Evolutionary conservation across 345 rosid species (phyloP), one percentile per base, ranked within the genome.

Genomic region (Nasturtium officinale): DNA sequence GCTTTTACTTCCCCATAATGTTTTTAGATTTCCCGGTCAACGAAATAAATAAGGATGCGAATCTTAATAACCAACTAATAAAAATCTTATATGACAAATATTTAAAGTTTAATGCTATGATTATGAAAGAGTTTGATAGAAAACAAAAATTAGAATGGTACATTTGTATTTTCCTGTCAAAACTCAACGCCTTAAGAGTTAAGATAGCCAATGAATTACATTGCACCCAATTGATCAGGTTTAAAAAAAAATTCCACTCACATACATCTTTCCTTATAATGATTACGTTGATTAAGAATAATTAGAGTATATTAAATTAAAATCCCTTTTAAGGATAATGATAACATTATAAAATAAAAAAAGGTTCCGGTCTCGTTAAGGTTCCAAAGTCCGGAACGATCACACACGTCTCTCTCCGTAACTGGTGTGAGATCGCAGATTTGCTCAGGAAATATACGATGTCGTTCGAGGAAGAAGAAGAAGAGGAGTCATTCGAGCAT

Each of bases 401-500:
- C 69, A 75, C 50, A 67, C 70, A 69, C 79, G 79, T 69, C 75
- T 69, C 32, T 56, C 65, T 65, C 77, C 17, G 18, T 16, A 54
- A 30, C 55, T 43, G 17, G 3, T 50, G 63, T 15, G 69, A 38
- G 47, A 32, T 50, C 63, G 29, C 58, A 74, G 63, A 32, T 57
- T 15, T 43, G 21, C 59, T n/a, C 46, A 6, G 48, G 16, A 17
- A 63, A 68, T 23, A 5, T 43, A 3, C 80, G 42, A 87, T 91
- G 98, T 94, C 97, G 61, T 86, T 85, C 71, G 97, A 91, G 61
- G 99, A 82, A 32, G 97, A 90, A 55, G 98, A 95, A 12, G 97
- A 83, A 29, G 99, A 95, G 42, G 99, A 95, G 65, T 73, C 91
- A 17, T 68, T 88, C 32, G 98, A 91, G 85, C 99, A 90, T 81